Evolutionary conservation across 441 rosid genomes (phyloP).

Genomic region (Mallotus japonicus): DNA sequence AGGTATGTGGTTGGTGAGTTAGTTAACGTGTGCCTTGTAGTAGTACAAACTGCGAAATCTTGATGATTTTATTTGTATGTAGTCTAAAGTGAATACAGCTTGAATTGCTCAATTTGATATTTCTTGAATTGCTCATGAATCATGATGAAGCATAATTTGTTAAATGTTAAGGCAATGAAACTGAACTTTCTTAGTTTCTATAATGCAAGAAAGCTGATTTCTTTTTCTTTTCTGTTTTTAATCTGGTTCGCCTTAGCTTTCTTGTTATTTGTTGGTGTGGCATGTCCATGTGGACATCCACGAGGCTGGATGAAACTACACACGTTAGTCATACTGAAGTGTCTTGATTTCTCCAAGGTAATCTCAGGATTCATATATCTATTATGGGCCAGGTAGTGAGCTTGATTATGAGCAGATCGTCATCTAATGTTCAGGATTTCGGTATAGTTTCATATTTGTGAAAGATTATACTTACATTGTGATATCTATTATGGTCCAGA

Average conservation of each 20-base stretch:
- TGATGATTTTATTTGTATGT: conserved; percentile 1
- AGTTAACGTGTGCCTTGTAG: conserved; percentile 16
- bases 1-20: conserved; percentile 34
- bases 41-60: neutral
- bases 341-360: neutral
- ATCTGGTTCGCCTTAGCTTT: neutral
- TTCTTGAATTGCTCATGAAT: conserved; percentile 8
- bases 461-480: neutral
- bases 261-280: conserved; percentile 6
- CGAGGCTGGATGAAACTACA: neutral
- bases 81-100: conserved; percentile 13
- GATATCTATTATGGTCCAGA: neutral
- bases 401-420: neutral
- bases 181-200: neutral
- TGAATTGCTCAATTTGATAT: conserved; percentile 10
- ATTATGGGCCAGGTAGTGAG: no score
- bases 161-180: neutral
- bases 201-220: neutral
- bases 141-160: neutral
- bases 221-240: neutral
- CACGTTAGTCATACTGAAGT: neutral
- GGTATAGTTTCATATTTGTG: neutral
- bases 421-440: neutral
- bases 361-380: neutral
- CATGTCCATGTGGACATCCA: neutral